A percentile compares a stretch with the other conserved stretches of the same genome.
phyloP scores from a whole-genome alignment of 2,329 filamentous ascomycete genomes.

The Basipetospora chlamydospora region DNA sequence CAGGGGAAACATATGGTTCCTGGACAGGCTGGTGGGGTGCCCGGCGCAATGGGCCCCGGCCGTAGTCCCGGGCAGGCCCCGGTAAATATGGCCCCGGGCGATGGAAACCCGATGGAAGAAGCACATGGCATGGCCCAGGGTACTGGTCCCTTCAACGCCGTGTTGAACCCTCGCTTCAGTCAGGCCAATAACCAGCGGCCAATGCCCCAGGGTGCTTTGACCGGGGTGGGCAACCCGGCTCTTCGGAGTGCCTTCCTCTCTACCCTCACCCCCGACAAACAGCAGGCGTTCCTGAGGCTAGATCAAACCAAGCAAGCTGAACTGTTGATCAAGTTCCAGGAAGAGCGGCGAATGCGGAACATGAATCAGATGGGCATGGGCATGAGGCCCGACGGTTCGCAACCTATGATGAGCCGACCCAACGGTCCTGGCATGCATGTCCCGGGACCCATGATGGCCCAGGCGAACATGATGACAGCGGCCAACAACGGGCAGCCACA shows the following conservation, averaged over 20 bases:
- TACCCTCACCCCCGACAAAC: conserved; percentile 31
- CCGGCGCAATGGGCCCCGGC: conserved; percentile 31
- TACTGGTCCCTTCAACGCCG: conserved; percentile 32
- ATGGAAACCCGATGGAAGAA: conserved; percentile 14
- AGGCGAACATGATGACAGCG: not conserved
- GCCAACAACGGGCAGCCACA: conserved; percentile 1
- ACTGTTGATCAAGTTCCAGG: too few relatives aligned
- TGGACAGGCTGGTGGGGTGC: conserved; percentile 36
- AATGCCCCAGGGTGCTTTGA: conserved; percentile 18
- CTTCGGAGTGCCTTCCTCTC: conserved; percentile 24
- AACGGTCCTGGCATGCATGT: not conserved
- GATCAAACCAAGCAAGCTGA: conserved; percentile 36
- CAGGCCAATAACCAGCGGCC: conserved; percentile 32
- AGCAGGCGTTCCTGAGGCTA: conserved; percentile 26
- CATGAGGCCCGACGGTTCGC: not conserved
- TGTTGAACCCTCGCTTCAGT: conserved; percentile 38
- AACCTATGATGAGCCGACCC: conserved; percentile 1
- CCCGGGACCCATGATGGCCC: not conserved
- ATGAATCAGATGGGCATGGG: conserved; percentile 9
- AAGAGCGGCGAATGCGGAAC: too few relatives aligned
- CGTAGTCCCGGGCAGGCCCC: conserved; percentile 47
- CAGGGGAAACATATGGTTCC: conserved; percentile 32
- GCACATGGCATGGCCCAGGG: conserved; percentile 25
- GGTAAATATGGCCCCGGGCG: conserved; percentile 32
- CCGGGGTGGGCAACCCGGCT: conserved; percentile 22